phyloP scores from a whole-genome alignment of 306 rosid species.

The Prosopis cineraria region DNA sequence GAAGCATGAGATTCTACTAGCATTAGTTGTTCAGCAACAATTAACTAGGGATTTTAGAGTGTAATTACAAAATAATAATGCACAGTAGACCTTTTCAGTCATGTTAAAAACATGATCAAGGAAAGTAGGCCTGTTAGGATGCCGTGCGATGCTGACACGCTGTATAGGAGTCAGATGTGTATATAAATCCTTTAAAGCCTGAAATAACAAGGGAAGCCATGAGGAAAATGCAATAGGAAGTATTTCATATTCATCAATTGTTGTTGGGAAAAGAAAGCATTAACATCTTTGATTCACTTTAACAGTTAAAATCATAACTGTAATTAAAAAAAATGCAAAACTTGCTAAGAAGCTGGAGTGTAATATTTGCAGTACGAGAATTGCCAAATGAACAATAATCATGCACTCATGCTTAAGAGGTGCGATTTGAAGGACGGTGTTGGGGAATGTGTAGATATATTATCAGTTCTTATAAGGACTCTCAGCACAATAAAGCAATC shows the following conservation, averaged over 20 bases:
- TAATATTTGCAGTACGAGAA: not conserved
- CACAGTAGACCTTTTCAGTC: conserved; percentile 74
- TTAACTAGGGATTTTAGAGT: conserved; percentile 19
- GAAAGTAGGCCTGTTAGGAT: conserved; percentile 97
- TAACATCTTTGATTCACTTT: not conserved
- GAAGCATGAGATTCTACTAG: conserved; percentile 27
- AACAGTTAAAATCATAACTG: not conserved
- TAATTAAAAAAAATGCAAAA: not conserved
- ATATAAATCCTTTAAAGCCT: conserved; percentile 79
- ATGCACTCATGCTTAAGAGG: conserved; percentile 2
- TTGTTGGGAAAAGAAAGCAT: not conserved
- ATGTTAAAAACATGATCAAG: conserved; percentile 90
- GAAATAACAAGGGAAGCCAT: conserved; percentile 40
- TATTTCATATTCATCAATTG: conserved; percentile 11
- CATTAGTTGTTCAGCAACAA: conserved; percentile 31
- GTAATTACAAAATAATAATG: conserved; percentile 9
- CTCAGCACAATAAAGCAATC: not conserved
- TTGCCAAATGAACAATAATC: conserved; percentile 3
- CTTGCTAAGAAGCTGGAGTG: not conserved
- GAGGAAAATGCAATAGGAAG: conserved; percentile 10
- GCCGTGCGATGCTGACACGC: conserved; percentile 84
- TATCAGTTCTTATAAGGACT: not conserved
- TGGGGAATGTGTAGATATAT: not conserved
- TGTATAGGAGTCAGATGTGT: conserved; percentile 79
- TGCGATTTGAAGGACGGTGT: not conserved